Conservation (phyloP, 805 yeast genomes). For the Wickerhamomyces strasburgensis region DNA sequence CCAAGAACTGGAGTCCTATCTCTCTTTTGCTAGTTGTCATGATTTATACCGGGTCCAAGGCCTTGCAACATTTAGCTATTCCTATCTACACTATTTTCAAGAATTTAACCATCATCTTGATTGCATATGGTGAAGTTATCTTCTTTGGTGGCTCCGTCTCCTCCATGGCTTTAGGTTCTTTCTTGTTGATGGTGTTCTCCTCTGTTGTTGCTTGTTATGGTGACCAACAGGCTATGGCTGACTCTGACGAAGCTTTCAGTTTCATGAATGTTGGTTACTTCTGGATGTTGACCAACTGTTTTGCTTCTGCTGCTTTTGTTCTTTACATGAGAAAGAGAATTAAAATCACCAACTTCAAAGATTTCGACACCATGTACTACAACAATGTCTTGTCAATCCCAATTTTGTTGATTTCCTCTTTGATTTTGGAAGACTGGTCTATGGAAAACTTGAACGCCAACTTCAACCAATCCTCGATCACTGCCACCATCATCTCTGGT, state of each 20-base stretch:
- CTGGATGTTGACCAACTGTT: slow-evolving; percentile 96
- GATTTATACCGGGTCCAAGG: slow-evolving; percentile 96
- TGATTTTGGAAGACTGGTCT: slow-evolving; percentile 91
- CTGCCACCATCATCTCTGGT: slow-evolving; percentile 88
- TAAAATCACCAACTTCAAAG: slow-evolving; percentile 93
- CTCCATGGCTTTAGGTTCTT: slow-evolving; percentile 83
- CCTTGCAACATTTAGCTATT: slow-evolving; percentile 82
- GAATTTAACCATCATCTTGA: slow-evolving; percentile 91
- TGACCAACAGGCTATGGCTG: slow-evolving; percentile 39
- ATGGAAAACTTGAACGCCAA: slow-evolving; percentile 65
- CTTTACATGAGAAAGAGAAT: slow-evolving; percentile 96
- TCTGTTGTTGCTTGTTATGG: slow-evolving; percentile 96
- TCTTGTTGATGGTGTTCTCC: slow-evolving; percentile 87
- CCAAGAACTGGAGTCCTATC: slow-evolving; percentile 94
- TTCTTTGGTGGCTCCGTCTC: slow-evolving; percentile 96
- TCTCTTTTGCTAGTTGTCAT: slow-evolving; percentile 82
- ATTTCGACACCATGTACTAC: slow-evolving; percentile 97
- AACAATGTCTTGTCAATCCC: slow-evolving; percentile 94
- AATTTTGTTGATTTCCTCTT: slow-evolving; percentile 68
- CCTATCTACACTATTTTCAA: slow-evolving; percentile 98
- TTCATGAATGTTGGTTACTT: slow-evolving; percentile 70
- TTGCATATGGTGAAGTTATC: slow-evolving; percentile 96
- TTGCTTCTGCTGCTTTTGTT: slow-evolving; percentile 90
- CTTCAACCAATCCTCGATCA: slow-evolving; percentile 69
- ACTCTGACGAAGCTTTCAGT: slow-evolving; percentile 27